phyloP scores from a whole-genome alignment of 306 rosid genomes.

The Abrus precatorius region DNA sequence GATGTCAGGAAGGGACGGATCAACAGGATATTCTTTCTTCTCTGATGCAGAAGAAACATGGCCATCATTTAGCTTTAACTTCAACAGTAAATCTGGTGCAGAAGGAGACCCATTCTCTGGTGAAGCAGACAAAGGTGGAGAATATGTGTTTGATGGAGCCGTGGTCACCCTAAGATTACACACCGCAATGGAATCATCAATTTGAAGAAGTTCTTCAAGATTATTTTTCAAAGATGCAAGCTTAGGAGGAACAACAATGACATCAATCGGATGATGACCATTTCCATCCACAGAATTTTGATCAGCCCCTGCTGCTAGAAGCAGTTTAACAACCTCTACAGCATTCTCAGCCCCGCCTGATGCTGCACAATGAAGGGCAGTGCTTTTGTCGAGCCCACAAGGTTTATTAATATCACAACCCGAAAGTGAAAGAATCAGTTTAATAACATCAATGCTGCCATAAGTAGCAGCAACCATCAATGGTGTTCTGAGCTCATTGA shows the following conservation, averaged over 20 bases:
- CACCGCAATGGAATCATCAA: slow-evolving; percentile 54
- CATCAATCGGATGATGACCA: slow-evolving; percentile 66
- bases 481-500: slow-evolving; percentile 71
- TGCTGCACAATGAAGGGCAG: slow-evolving; percentile 84
- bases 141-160: slow-evolving; percentile 47
- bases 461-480: slow-evolving; percentile 84
- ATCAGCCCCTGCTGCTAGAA: slow-evolving; percentile 74
- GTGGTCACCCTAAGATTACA: slow-evolving; percentile 49
- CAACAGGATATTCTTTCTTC: slow-evolving; percentile 77
- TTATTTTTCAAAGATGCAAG: slow-evolving; percentile 51
- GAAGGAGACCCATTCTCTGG: slow-evolving; percentile 65
- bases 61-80: slow-evolving; percentile 55
- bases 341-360: slow-evolving; percentile 78
- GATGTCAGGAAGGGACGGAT: slow-evolving; percentile 44
- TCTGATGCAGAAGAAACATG: slow-evolving; percentile 59
- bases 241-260: slow-evolving; percentile 65
- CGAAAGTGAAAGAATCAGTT: slow-evolving; percentile 62
- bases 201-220: slow-evolving; percentile 66
- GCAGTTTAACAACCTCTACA: slow-evolving; percentile 65
- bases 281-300: slow-evolving; percentile 65
- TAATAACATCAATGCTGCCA: slow-evolving; percentile 71
- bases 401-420: slow-evolving; percentile 55
- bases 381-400: slow-evolving; percentile 67
- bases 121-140: slow-evolving; percentile 63
- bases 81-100: slow-evolving; percentile 59